Evolutionary conservation across 2,329 filamentous ascomycete genomes (phyloP).

Genomic region (Fusarium scirpi): DNA sequence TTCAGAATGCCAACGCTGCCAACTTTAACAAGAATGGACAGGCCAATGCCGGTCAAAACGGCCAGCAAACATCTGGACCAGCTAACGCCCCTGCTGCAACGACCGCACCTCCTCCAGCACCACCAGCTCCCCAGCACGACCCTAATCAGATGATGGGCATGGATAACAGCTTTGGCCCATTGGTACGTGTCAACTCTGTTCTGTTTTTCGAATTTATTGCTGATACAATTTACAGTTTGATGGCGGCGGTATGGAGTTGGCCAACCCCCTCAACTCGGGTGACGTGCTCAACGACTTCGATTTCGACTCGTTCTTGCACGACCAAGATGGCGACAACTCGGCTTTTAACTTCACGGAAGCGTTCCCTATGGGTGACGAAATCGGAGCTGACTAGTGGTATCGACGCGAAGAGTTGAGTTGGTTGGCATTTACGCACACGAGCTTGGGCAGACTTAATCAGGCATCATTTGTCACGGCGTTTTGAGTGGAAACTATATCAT

Average conservation of each 20-base stretch:
- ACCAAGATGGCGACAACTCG: constrained; percentile 60
- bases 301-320: constrained; percentile 75
- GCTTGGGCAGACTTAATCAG: constrained; percentile 53
- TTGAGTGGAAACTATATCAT: constrained; percentile 55
- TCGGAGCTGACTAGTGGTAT: constrained; percentile 67
- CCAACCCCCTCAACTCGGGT: constrained; percentile 64
- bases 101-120: constrained; percentile 47
- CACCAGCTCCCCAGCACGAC: constrained; percentile 34
- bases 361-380: constrained; percentile 68
- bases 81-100: constrained; percentile 50
- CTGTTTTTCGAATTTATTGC: constrained; percentile 16
- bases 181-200: constrained; percentile 55
- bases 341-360: constrained; percentile 67
- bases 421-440: constrained; percentile 44
- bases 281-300: constrained; percentile 76
- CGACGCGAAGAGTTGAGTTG: constrained; percentile 41
- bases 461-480: constrained; percentile 58
- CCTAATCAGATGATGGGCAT: constrained; percentile 59
- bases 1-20: constrained; percentile 55
- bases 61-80: constrained; percentile 48
- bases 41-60: constrained; percentile 48
- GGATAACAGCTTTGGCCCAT: constrained; percentile 54
- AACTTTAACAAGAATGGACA: constrained; percentile 58
- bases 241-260: constrained; percentile 62
- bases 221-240: constrained; percentile 52